Percentiles rank a stretch among this genome's conserved stretches.
Evolutionary conservation across 164 flowering plant species (phyloP).

Genomic region (Aristolochia californica): DNA sequence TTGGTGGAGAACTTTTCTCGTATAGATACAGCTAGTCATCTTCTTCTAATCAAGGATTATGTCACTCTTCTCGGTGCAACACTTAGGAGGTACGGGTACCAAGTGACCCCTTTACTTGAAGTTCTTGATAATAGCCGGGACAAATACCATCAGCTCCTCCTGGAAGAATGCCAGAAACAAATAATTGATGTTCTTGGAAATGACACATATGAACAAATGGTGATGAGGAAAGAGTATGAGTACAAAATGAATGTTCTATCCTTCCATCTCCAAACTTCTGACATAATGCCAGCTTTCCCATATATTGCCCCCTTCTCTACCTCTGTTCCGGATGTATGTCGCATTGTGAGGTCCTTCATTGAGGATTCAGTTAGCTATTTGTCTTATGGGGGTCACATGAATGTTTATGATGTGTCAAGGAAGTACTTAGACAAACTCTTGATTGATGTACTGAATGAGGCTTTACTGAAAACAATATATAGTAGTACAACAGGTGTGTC

Average conservation of each 20-base stretch:
- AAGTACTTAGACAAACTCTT: constrained; percentile 75
- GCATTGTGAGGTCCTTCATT: constrained; percentile 65
- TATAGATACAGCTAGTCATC: constrained; percentile 71
- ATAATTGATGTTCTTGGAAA: constrained; percentile 42
- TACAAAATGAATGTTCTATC: constrained; percentile 54
- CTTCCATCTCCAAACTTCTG: constrained; percentile 65
- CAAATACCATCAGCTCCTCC: constrained; percentile 79
- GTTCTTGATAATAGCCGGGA: constrained; percentile 54
- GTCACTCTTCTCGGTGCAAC: constrained; percentile 75
- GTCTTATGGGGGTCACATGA: constrained; percentile 55
- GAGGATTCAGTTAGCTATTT: constrained; percentile 76
- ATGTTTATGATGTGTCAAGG: constrained; percentile 46
- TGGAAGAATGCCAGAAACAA: constrained; percentile 63
- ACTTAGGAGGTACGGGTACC: constrained; percentile 73
- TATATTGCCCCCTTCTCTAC: constrained; percentile 89
- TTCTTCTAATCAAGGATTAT: constrained; percentile 76
- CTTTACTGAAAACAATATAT: constrained; percentile 40
- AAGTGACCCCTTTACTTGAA: constrained; percentile 55
- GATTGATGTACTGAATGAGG: constrained; percentile 77
- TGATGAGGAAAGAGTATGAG: constrained; percentile 68
- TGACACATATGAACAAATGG: constrained; percentile 76
- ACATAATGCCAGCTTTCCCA: constrained; percentile 82
- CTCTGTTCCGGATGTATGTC: constrained; percentile 75
- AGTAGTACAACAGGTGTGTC: constrained; percentile 47
- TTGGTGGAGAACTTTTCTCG: constrained; percentile 61